Base-by-base conservation (phyloP, 2,329 filamentous ascomycete species). In the Penicillium aurantiogriseum region DNA sequence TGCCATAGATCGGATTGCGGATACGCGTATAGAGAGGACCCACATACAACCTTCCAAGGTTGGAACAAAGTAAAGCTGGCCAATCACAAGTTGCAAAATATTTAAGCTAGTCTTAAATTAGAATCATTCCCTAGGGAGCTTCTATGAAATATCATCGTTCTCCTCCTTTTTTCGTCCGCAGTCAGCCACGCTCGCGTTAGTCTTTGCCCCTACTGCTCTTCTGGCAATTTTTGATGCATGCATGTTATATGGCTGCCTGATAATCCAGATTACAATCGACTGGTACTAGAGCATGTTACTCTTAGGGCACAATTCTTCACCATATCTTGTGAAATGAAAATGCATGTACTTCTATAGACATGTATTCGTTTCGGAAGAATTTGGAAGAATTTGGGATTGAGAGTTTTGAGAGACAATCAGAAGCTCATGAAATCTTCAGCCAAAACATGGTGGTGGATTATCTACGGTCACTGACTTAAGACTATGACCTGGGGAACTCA, bases 21-120 rank as follows among this genome's bases (percentile, higher is more conserved):
- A 51, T 51, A 51, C 49, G 49, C 49, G 49, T 51, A 51, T 51
- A 51, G 49, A 51, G 10, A 19, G 0, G 25, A 21, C 38, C 49
- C 38, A 33, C 17, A 40, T 19, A 2, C 10, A 21, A 39, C 38
- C n/a, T 39, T 39, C 21, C 21, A 21, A 23, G 23, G 23, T 23
- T 23, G 19, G 38, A 29, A 31, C 11, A 13, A 21, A 33, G 27
- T 23, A 47, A 9, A 17, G 11, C 23, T 21, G 4, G n/a, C 44
- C 44, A 47, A 15, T 47, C 11, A 21, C 5, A 33, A 10, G 17
- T 13, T 29, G 25, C 8, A 6, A 9, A n/a, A 42, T 15, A 10
- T 33, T 21, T 47, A 19, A 35, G 17, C 36, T 51, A 42, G 36
- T 50, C 27, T 29, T 4, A 25, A 39, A 51, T 17, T 15, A 19